Evolutionary conservation across 352 stramenopile species (phyloP).

Genomic region (Pythium rhizo-oryzae): DNA sequence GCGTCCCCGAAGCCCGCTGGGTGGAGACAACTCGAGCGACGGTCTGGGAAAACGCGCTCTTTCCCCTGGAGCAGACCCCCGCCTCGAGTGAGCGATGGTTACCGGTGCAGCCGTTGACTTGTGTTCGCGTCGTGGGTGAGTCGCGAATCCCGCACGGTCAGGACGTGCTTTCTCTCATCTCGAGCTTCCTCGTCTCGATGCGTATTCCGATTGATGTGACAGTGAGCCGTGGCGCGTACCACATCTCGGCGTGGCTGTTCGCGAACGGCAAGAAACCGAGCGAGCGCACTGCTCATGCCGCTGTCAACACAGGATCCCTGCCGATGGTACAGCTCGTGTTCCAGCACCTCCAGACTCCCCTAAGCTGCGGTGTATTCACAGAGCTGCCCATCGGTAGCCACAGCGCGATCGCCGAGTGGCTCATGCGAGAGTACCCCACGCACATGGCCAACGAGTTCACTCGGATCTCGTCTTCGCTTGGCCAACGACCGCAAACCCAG

Average conservation of each 20-base stretch:
- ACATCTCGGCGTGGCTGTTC: constrained; percentile 6
- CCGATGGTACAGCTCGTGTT: background rate
- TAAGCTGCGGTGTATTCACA: background rate
- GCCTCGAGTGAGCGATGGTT: too few species aligned
- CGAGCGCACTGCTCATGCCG: background rate
- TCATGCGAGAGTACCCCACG: background rate
- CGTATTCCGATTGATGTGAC: constrained; percentile 4
- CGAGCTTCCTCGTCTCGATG: constrained; percentile 8
- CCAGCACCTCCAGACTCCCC: background rate
- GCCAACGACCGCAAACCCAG: background rate
- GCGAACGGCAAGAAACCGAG: constrained; percentile 1
- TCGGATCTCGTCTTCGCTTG: background rate
- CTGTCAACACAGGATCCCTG: background rate
- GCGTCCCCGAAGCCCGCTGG: too few species aligned
- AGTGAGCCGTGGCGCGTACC: background rate
- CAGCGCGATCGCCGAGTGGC: background rate
- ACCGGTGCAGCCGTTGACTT: background rate
- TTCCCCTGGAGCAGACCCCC: too few species aligned
- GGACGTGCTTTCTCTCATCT: constrained; percentile 4
- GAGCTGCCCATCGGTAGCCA: background rate
- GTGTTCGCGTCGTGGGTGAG: constrained; percentile 7
- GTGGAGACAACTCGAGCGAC: too few species aligned
- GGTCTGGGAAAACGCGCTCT: too few species aligned
- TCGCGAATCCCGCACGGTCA: background rate
- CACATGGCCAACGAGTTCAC: constrained; percentile 4